These are phyloP conservation scores for Zygosaccharomyces lentus DNA, from an alignment of 805 yeast genomes.

Conservation along the genomic window DNA sequence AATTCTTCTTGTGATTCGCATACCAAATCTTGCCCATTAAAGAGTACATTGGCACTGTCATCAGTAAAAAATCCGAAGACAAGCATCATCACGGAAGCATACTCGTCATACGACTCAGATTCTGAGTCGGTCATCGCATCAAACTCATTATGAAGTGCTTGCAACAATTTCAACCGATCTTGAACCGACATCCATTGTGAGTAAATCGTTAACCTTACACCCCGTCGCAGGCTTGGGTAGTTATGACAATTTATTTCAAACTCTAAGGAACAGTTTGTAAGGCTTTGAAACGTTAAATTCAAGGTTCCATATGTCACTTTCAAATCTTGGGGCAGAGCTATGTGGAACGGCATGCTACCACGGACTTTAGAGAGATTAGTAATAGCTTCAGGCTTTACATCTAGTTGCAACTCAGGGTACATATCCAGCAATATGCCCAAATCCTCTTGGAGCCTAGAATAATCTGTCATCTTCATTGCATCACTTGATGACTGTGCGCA, in stretches of 20 bases:
- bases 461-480: slow-evolving; percentile 2
- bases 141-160: slow-evolving; percentile 35
- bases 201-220: slow-evolving; percentile 21
- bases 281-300: slow-evolving; percentile 10
- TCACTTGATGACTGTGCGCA: background rate
- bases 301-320: slow-evolving; percentile 10
- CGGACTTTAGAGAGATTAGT: background rate
- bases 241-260: slow-evolving; percentile 13
- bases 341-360: slow-evolving; percentile 20
- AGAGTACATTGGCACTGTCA: slow-evolving; percentile 19
- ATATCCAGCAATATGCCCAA: slow-evolving; percentile 25
- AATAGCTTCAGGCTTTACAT: slow-evolving; percentile 1
- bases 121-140: slow-evolving; percentile 21
- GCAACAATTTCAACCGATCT: slow-evolving; percentile 15
- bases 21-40: slow-evolving; percentile 8
- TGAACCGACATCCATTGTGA: slow-evolving; percentile 33
- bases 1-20: slow-evolving; percentile 18
- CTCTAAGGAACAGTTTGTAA: slow-evolving; percentile 13
- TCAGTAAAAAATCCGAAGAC: slow-evolving; percentile 40
- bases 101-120: slow-evolving; percentile 19
- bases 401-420: slow-evolving; percentile 30
- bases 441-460: slow-evolving; percentile 20
- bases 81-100: slow-evolving; percentile 38
- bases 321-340: slow-evolving; percentile 15
- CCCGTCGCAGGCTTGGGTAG: slow-evolving; percentile 22